These are phyloP conservation scores for Zygosaccharomyces bailii DNA, from an alignment of 805 yeast species.

Conservation along the genomic window DNA sequence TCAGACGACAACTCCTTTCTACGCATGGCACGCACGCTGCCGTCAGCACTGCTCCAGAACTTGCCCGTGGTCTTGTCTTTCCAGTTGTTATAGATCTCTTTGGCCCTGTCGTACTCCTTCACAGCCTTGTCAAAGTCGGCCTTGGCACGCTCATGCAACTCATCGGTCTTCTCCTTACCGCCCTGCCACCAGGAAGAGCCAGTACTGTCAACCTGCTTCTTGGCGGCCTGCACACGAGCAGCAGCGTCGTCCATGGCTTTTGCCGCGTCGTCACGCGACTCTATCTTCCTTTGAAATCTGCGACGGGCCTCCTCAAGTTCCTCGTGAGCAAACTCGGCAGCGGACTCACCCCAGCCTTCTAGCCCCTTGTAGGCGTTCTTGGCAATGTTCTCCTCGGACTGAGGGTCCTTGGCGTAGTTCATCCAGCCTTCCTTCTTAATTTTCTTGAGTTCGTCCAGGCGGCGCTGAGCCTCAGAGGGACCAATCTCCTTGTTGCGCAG, in stretches of 20 bases:
- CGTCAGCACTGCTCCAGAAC: constrained; percentile 35
- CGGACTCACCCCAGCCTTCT: constrained; percentile 48
- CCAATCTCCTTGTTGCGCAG: constrained; percentile 21
- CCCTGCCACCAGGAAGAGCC: constrained; percentile 39
- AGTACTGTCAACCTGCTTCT: constrained; percentile 34
- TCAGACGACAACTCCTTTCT: constrained; percentile 10
- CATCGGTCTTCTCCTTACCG: constrained; percentile 39
- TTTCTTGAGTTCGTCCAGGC: constrained; percentile 36
- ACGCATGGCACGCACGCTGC: constrained; percentile 14
- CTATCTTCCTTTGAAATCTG: constrained; percentile 37
- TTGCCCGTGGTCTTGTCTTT: constrained; percentile 28
- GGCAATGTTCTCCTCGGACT: constrained; percentile 36
- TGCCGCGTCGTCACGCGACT: constrained; percentile 36
- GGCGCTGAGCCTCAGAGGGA: constrained; percentile 35
- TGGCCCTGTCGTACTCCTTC: constrained; percentile 19
- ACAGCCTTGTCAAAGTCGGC: constrained; percentile 31
- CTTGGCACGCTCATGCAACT: constrained; percentile 34
- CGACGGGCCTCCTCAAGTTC: constrained; percentile 37
- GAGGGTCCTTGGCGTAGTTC: constrained; percentile 21
- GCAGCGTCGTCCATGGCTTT: constrained; percentile 37
- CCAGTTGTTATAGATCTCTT: constrained; percentile 28
- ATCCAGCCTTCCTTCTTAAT: constrained; percentile 39
- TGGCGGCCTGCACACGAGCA: constrained; percentile 34
- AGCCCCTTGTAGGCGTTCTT: constrained; percentile 37
- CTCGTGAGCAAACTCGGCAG: constrained; percentile 43